phyloP scores from a whole-genome alignment of 495 filamentous ascomycete genomes.

The Xylaria acuta region DNA sequence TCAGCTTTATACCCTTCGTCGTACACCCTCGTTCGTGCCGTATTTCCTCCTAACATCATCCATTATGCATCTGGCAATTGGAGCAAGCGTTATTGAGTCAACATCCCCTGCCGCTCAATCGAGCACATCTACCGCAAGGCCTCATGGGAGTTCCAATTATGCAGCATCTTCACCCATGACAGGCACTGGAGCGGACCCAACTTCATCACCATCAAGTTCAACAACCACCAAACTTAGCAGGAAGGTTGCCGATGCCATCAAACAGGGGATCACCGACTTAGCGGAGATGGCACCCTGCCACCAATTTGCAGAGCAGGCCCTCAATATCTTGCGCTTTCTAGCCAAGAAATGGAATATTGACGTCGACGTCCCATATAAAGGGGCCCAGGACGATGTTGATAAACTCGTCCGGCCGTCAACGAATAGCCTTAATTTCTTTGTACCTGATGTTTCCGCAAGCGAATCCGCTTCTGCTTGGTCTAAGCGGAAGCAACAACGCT shows the following conservation, averaged over 20 bases:
- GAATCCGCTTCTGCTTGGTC: conserved; percentile 50
- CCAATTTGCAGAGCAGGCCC: conserved; percentile 62
- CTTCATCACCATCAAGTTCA: conserved; percentile 34
- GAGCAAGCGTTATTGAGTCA: conserved; percentile 37
- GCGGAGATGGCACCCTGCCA: conserved; percentile 65
- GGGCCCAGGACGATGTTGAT: conserved; percentile 32
- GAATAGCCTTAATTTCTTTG: conserved; percentile 58
- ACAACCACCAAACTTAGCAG: conserved; percentile 33
- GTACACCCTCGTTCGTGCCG: conserved; percentile 63
- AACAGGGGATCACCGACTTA: conserved; percentile 56
- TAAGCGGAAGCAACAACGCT: conserved; percentile 17
- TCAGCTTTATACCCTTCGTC: conserved; percentile 62
- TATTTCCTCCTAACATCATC: conserved; percentile 65
- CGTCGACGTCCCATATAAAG: conserved; percentile 43
- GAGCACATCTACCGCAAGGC: conserved; percentile 37
- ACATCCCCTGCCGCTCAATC: conserved; percentile 29
- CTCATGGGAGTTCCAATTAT: conserved; percentile 21
- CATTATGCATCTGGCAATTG: conserved; percentile 64
- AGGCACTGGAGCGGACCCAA: conserved; percentile 35
- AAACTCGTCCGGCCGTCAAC: conserved; percentile 46
- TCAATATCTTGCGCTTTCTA: conserved; percentile 63
- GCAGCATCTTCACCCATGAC: conserved; percentile 32
- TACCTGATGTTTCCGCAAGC: conserved; percentile 50
- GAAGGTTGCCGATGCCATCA: conserved; percentile 48
- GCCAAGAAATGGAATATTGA: conserved; percentile 64